A percentile compares a stretch with the other conserved stretches of the same genome.
phyloP scores from a whole-genome alignment of 345 rosid species.

The Odontarrhena argentea region DNA sequence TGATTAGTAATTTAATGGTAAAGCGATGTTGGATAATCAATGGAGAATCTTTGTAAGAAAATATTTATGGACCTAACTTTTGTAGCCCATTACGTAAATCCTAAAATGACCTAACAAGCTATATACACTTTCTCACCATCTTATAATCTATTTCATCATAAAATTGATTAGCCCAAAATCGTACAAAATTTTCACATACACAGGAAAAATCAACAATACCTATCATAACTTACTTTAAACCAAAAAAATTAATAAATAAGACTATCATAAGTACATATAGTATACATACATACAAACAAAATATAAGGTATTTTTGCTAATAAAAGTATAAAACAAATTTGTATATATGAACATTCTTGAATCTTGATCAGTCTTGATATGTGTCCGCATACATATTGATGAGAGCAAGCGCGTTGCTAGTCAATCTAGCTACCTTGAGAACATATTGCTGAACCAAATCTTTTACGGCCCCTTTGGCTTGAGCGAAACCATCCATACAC shows the following conservation, averaged over 20 bases:
- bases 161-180: neutral
- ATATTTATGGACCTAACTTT: no score
- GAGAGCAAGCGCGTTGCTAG: conserved; percentile 64
- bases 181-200: conserved; percentile 1
- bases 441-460: conserved; percentile 45
- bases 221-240: neutral
- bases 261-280: neutral
- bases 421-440: conserved; percentile 47
- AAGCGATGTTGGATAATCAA: no score
- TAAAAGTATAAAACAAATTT: neutral
- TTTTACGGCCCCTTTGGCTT: conserved; percentile 33
- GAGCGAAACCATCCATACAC: conserved; percentile 51
- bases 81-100: no score
- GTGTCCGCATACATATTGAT: conserved; percentile 51
- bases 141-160: neutral
- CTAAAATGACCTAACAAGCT: no score
- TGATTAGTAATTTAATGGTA: no score
- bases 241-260: no score
- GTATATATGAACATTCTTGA: conserved; percentile 17
- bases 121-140: neutral
- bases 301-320: neutral
- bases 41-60: no score
- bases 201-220: neutral
- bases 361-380: conserved; percentile 18
- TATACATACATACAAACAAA: neutral